phyloP scores from a whole-genome alignment of 2,329 filamentous ascomycete genomes.

The Hortaea werneckii region DNA sequence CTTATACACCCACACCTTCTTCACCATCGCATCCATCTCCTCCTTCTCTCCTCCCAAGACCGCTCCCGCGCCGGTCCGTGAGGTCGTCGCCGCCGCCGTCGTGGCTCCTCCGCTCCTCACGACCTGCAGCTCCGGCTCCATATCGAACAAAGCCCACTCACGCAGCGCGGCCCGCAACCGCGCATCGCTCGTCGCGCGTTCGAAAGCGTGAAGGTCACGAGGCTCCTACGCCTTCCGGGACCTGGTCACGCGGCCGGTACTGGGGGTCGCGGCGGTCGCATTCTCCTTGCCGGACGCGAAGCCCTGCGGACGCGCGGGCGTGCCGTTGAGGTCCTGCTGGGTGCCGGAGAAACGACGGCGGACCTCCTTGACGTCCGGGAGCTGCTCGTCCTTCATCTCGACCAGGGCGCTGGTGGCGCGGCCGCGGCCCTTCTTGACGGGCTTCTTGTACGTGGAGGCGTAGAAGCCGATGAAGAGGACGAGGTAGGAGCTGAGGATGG shows the following conservation, averaged over 20 bases:
- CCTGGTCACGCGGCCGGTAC: slow-evolving; percentile 52
- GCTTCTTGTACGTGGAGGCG: slow-evolving; percentile 88
- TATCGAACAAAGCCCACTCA: background rate
- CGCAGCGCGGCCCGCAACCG: background rate
- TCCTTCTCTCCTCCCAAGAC: background rate
- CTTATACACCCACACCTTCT: slow-evolving; percentile 4
- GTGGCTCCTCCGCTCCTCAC: background rate
- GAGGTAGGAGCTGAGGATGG: slow-evolving; percentile 86
- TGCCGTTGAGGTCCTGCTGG: slow-evolving; percentile 25
- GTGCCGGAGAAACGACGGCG: slow-evolving; percentile 41
- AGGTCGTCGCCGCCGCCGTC: background rate
- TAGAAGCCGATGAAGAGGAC: slow-evolving; percentile 99
- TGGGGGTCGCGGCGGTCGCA: slow-evolving; percentile 11
- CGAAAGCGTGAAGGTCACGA: slow-evolving; percentile 5
- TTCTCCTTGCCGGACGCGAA: slow-evolving; percentile 9
- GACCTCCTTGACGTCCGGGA: slow-evolving; percentile 45
- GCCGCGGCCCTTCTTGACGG: slow-evolving; percentile 59
- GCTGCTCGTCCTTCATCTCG: slow-evolving; percentile 68
- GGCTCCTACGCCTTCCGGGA: slow-evolving; percentile 57
- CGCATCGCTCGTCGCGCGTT: slow-evolving; percentile 6
- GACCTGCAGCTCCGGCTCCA: background rate
- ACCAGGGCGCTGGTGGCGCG: slow-evolving; percentile 78
- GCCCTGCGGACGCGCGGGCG: slow-evolving; percentile 16
- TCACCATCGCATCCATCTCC: background rate
- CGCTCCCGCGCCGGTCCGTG: too few relatives aligned